These are phyloP conservation scores for Cetradonia linearis DNA, from an alignment of 495 filamentous ascomycete genomes.

Conservation along the genomic window DNA sequence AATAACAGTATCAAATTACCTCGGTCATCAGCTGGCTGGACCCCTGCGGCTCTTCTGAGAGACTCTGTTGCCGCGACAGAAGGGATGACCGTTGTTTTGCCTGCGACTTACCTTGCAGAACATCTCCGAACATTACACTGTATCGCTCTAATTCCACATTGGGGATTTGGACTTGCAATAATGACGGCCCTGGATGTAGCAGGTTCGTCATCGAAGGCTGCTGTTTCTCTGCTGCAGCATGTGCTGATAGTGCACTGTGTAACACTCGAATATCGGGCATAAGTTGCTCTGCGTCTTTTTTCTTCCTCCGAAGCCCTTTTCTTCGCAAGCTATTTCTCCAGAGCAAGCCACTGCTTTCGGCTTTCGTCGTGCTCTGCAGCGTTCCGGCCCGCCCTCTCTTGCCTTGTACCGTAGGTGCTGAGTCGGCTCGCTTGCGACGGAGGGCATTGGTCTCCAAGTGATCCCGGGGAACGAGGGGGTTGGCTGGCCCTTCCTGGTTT, in stretches of 20 bases:
- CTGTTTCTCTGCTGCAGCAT: neutral
- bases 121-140: slow-evolving; percentile 83
- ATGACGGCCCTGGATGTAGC: slow-evolving; percentile 8
- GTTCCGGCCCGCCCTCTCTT: neutral
- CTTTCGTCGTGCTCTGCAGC: neutral
- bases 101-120: slow-evolving; percentile 43
- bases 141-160: slow-evolving; percentile 75
- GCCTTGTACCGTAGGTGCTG: slow-evolving; percentile 2
- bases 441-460: slow-evolving; percentile 10
- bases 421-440: slow-evolving; percentile 21
- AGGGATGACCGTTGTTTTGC: slow-evolving; percentile 29
- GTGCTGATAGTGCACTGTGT: slow-evolving; percentile 5
- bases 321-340: slow-evolving; percentile 16
- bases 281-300: neutral
- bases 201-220: neutral
- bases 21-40: slow-evolving; percentile 35
- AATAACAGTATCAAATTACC: slow-evolving; percentile 14
- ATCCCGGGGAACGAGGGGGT: slow-evolving; percentile 1
- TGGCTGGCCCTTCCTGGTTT: neutral
- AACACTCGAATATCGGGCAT: slow-evolving; percentile 6
- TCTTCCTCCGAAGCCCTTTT: slow-evolving; percentile 16
- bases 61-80: slow-evolving; percentile 58
- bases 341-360: slow-evolving; percentile 3
- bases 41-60: slow-evolving; percentile 50
- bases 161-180: slow-evolving; percentile 72